Percentiles rank a stretch among this genome's conserved stretches.
These are phyloP conservation scores for Thermothielavioides terrestris DNA, from an alignment of 495 filamentous ascomycete species.

Conservation along the genomic window DNA sequence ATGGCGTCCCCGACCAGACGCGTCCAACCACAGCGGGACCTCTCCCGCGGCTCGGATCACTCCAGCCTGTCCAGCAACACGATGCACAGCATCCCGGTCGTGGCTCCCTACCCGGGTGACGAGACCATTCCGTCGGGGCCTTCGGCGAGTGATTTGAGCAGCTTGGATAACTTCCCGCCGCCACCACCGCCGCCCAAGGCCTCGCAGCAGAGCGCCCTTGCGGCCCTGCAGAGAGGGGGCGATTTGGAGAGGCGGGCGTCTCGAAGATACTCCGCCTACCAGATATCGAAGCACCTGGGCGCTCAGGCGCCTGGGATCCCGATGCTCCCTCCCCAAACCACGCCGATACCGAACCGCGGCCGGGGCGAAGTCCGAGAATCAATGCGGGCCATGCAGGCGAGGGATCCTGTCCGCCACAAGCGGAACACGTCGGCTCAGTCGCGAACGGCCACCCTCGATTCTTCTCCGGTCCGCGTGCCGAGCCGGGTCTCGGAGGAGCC, in stretches of 20 bases:
- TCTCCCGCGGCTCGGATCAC: slow-evolving; percentile 40
- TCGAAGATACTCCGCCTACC: slow-evolving; percentile 86
- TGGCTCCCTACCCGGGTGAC: slow-evolving; percentile 54
- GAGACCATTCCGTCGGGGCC: slow-evolving; percentile 40
- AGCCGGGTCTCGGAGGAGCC: slow-evolving; percentile 60
- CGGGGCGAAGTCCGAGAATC: slow-evolving; percentile 77
- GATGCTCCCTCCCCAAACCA: slow-evolving; percentile 76
- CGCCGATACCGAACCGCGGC: slow-evolving; percentile 80
- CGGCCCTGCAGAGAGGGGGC: slow-evolving; percentile 80
- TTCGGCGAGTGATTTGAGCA: slow-evolving; percentile 28
- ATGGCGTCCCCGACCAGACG: slow-evolving; percentile 36
- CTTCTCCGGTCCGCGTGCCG: slow-evolving; percentile 52
- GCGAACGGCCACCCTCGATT: slow-evolving; percentile 37
- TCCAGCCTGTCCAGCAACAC: slow-evolving; percentile 59
- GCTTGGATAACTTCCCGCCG: slow-evolving; percentile 51
- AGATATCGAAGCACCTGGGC: slow-evolving; percentile 88
- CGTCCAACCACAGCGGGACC: slow-evolving; percentile 35
- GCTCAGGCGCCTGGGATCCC: slow-evolving; percentile 72
- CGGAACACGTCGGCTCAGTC: slow-evolving; percentile 41
- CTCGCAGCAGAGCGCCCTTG: slow-evolving; percentile 82
- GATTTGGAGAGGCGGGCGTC: slow-evolving; percentile 92
- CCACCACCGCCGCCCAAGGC: slow-evolving; percentile 68
- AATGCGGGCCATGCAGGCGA: slow-evolving; percentile 78
- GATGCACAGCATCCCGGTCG: slow-evolving; percentile 59
- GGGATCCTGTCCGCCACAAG: slow-evolving; percentile 60